phyloP scores from a whole-genome alignment of 2,329 filamentous ascomycete genomes.

The Calonectria montana region DNA sequence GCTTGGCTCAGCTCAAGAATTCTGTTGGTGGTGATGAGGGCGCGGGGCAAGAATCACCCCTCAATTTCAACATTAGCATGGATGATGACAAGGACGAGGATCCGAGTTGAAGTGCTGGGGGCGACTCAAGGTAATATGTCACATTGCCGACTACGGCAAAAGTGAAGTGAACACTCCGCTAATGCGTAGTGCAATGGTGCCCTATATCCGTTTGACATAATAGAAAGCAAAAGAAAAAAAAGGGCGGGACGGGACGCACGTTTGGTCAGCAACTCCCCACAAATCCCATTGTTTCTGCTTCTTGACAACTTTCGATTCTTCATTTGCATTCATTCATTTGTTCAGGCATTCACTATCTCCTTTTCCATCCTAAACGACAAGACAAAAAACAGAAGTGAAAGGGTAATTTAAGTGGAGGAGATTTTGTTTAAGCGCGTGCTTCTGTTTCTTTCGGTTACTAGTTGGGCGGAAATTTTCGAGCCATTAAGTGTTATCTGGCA shows the following conservation, averaged over 20 bases:
- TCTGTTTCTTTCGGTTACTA: neutral
- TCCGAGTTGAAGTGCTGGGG: neutral
- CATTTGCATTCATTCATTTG: neutral
- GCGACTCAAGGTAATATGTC: neutral
- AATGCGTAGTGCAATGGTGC: too few species aligned
- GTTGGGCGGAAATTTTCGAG: neutral
- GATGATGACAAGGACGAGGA: conserved; percentile 25
- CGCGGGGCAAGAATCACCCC: conserved; percentile 27
- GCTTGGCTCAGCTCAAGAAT: conserved; percentile 34
- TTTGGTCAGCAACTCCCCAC: conserved; percentile 8
- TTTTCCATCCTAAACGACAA: neutral
- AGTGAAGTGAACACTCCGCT: too few species aligned
- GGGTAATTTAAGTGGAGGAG: neutral
- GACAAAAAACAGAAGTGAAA: neutral
- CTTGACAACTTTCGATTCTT: neutral
- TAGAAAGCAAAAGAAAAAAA: neutral
- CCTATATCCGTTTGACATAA: too few species aligned
- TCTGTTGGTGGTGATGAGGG: conserved; percentile 12
- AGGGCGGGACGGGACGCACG: neutral
- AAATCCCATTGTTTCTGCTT: neutral
- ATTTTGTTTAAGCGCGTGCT: neutral
- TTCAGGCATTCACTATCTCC: neutral
- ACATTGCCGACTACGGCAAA: too few species aligned
- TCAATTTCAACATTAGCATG: conserved; percentile 27
- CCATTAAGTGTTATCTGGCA: neutral